Evolutionary conservation across 352 stramenopile species (phyloP).

Genomic region (Phytophthora sojae): DNA sequence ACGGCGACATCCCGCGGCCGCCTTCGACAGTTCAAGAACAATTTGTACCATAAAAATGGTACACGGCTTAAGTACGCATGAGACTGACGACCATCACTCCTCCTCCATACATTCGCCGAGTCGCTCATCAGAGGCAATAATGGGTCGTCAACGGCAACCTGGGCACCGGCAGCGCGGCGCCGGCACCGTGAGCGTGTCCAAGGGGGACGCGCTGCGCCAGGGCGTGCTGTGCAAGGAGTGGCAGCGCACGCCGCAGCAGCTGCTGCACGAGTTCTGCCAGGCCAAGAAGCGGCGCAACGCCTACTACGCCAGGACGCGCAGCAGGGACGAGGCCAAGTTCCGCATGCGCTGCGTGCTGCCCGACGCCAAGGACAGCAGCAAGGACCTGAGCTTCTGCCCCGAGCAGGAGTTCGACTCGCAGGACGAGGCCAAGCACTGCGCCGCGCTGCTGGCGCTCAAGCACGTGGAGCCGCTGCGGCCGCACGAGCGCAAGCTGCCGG

Average conservation of each 20-base stretch:
- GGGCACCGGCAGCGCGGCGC: slow-evolving; percentile 90
- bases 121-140: not conserved
- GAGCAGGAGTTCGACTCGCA: slow-evolving; percentile 79
- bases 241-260: slow-evolving; percentile 93
- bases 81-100: too few species aligned
- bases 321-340: slow-evolving; percentile 36
- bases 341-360: slow-evolving; percentile 90
- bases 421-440: slow-evolving; percentile 94
- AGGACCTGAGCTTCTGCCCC: slow-evolving; percentile 94
- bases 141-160: slow-evolving; percentile 28
- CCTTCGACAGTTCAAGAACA: too few species aligned
- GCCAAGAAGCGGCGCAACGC: slow-evolving; percentile 89
- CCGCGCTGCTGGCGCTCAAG: slow-evolving; percentile 94
- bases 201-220: slow-evolving; percentile 79
- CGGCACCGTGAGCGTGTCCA: slow-evolving; percentile 87
- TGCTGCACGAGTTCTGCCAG: slow-evolving; percentile 95
- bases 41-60: too few species aligned
- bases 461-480: slow-evolving; percentile 94
- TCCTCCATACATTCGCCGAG: too few species aligned
- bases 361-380: slow-evolving; percentile 93
- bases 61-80: too few species aligned
- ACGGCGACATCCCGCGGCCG: too few species aligned
- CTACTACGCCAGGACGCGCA: slow-evolving; percentile 66
- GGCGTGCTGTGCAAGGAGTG: slow-evolving; percentile 94
- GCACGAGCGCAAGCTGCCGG: slow-evolving; percentile 96